Percentiles rank a stretch among this genome's conserved stretches.
Conservation (phyloP, 2,329 filamentous ascomycete genomes). For the Juglanconis sp. region DNA sequence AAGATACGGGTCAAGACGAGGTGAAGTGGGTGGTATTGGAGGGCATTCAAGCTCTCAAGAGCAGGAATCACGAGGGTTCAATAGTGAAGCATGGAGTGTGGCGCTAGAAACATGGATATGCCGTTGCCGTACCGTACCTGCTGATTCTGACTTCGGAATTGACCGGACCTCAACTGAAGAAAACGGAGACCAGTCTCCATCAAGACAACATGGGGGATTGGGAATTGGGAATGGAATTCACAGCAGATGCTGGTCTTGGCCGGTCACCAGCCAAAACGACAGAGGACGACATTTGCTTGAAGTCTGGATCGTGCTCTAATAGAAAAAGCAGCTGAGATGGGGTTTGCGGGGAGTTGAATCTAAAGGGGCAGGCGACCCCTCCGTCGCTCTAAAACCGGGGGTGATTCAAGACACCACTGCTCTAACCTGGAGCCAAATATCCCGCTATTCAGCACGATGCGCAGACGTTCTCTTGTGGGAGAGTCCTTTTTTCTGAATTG, state of each 20-base stretch:
- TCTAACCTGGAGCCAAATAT: not conserved
- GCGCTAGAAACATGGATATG: conserved; percentile 7
- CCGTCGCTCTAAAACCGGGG: not conserved
- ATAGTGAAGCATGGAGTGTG: conserved; percentile 7
- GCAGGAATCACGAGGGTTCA: not conserved
- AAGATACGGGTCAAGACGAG: conserved; percentile 2
- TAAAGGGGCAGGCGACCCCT: not conserved
- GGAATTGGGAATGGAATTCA: not conserved
- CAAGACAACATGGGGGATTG: not conserved
- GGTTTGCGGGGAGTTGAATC: not conserved
- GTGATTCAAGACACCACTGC: not conserved
- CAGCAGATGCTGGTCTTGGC: not conserved
- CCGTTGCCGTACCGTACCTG: conserved; percentile 11
- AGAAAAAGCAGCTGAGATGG: not conserved
- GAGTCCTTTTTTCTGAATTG: not conserved
- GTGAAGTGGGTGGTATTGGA: conserved; percentile 5
- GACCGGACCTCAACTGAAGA: conserved; percentile 2
- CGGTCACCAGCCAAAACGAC: not conserved
- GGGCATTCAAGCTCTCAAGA: conserved; percentile 1
- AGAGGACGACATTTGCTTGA: not conserved
- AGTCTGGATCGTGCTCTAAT: not conserved
- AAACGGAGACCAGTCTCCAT: not conserved
- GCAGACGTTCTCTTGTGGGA: not conserved
- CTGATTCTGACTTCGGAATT: conserved; percentile 8
- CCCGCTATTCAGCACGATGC: not conserved